Evolutionary conservation across 352 stramenopile genomes (phyloP).

Genomic region (Phytophthora foliorum): DNA sequence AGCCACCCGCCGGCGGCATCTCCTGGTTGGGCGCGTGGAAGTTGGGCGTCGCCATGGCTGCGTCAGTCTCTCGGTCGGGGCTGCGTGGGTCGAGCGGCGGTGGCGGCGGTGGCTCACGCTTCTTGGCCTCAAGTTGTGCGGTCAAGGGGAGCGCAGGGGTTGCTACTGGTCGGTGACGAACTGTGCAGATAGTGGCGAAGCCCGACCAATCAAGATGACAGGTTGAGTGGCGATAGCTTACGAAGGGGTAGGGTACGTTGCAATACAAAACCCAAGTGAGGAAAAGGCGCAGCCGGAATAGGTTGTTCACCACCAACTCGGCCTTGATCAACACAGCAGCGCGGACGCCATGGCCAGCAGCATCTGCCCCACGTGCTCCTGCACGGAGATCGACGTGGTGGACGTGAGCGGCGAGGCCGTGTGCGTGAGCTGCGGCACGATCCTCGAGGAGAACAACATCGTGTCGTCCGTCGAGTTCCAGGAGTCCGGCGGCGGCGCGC

Average conservation of each 20-base stretch:
- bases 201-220: neutral
- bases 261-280: constrained; percentile 13
- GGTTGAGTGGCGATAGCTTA: neutral
- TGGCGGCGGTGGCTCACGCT: constrained; percentile 14
- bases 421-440: constrained; percentile 91
- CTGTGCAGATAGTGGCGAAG: neutral
- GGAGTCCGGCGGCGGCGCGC: constrained; percentile 91
- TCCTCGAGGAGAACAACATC: constrained; percentile 99
- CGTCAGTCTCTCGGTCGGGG: constrained; percentile 1
- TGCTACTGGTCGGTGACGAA: neutral
- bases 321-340: constrained; percentile 12
- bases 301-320: constrained; percentile 43
- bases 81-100: neutral
- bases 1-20: constrained; percentile 85
- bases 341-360: constrained; percentile 50
- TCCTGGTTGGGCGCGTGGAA: constrained; percentile 81
- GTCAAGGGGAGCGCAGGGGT: constrained; percentile 5
- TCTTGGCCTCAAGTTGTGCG: constrained; percentile 38
- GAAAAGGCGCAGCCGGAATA: constrained; percentile 23
- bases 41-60: constrained; percentile 85
- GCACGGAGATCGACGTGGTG: constrained; percentile 95
- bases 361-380: constrained; percentile 96
- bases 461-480: constrained; percentile 98
- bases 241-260: neutral
- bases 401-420: constrained; percentile 92